Percentiles rank a stretch among this genome's conserved stretches.
phyloP scores from a whole-genome alignment of 768 basidiomycete genomes.

The Russula lepida region DNA sequence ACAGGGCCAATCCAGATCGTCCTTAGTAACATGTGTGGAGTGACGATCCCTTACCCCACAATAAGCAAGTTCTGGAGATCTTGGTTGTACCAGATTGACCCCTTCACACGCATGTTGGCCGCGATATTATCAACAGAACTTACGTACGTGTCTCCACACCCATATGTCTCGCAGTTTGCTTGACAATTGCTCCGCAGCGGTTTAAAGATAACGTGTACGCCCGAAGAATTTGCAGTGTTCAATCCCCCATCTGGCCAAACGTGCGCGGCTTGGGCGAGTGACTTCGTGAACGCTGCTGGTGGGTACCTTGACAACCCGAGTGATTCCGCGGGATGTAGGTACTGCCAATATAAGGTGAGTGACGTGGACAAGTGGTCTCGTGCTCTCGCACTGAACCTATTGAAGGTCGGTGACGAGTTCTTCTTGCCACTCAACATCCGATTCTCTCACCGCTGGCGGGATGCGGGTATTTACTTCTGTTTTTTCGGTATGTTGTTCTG shows the following conservation, averaged over 20 bases:
- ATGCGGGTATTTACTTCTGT: conserved; percentile 56
- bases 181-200: conserved; percentile 35
- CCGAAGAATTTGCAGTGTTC: conserved; percentile 65
- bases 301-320: conserved; percentile 69
- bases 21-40: conserved; percentile 71
- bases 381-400: neutral
- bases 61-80: conserved; percentile 63
- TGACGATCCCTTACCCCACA: conserved; percentile 62
- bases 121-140: conserved; percentile 78
- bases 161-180: neutral
- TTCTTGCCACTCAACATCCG: conserved; percentile 58
- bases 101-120: conserved; percentile 64
- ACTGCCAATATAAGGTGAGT: conserved; percentile 54
- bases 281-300: conserved; percentile 52
- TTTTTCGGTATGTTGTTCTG: conserved; percentile 40
- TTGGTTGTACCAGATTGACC: conserved; percentile 71
- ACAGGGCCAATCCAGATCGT: conserved; percentile 65
- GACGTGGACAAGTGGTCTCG: neutral
- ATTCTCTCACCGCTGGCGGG: conserved; percentile 56
- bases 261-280: conserved; percentile 59
- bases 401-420: conserved; percentile 58
- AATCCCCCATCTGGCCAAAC: conserved; percentile 67
- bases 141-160: conserved; percentile 34
- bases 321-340: conserved; percentile 54
- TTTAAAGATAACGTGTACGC: conserved; percentile 51